phyloP scores from a whole-genome alignment of 2,329 filamentous ascomycete species.

The Aspergillus sp. region DNA sequence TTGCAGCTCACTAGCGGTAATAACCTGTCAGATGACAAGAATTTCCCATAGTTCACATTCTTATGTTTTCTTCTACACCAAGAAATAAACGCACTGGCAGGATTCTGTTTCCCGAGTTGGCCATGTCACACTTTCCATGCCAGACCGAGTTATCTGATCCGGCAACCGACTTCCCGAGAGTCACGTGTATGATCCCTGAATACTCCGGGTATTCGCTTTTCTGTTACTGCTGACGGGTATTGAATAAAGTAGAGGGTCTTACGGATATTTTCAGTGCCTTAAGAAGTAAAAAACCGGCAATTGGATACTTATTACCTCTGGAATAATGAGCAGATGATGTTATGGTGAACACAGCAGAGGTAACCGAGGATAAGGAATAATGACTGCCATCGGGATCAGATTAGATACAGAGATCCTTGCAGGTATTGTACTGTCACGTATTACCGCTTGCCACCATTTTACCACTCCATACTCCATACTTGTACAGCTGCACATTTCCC shows the following conservation, averaged over 20 bases:
- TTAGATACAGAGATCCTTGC: background rate
- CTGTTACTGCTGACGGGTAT: no score
- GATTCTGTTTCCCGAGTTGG: constrained; percentile 1
- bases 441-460: background rate
- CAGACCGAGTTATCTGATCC: constrained; percentile 16
- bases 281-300: no score
- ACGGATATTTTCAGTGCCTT: no score
- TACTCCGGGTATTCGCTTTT: background rate
- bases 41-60: no score
- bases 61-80: no score
- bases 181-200: constrained; percentile 3
- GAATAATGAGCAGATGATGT: background rate
- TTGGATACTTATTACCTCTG: no score
- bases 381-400: background rate
- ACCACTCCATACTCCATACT: constrained; percentile 1
- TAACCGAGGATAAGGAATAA: background rate
- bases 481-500: no score
- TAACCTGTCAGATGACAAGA: no score
- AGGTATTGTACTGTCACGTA: background rate
- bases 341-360: background rate
- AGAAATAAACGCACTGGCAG: no score
- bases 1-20: no score
- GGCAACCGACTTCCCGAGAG: constrained; percentile 1
- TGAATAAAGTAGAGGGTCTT: no score
- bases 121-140: background rate